phyloP scores from a whole-genome alignment of 805 yeast species.

The Ogataea saltuana region DNA sequence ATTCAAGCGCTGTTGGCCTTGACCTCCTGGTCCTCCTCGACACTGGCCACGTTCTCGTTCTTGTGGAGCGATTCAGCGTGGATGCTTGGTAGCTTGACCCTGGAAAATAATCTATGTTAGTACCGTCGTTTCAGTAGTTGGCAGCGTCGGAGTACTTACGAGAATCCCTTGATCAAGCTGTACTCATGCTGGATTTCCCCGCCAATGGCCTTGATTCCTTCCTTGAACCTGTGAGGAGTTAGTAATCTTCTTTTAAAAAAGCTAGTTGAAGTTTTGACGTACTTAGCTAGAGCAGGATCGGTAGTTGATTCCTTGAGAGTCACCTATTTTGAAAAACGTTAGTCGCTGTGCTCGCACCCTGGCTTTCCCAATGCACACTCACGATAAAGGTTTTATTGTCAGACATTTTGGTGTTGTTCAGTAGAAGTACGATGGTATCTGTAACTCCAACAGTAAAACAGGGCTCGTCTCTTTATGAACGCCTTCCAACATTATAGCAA shows the following conservation, averaged over 20 bases:
- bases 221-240: conserved; percentile 41
- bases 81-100: conserved; percentile 54
- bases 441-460: not conserved
- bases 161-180: conserved; percentile 65
- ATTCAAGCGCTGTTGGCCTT: conserved; percentile 33
- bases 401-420: conserved; percentile 10
- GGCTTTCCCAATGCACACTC: conserved; percentile 16
- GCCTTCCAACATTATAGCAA: conserved; percentile 5
- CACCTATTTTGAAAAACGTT: too few species aligned
- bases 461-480: too few species aligned
- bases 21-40: conserved; percentile 72
- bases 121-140: not conserved
- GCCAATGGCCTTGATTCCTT: conserved; percentile 50
- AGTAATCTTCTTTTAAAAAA: not conserved
- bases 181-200: conserved; percentile 64
- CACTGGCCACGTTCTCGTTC: conserved; percentile 53
- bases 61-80: conserved; percentile 48
- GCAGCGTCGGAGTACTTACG: conserved; percentile 33
- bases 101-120: conserved; percentile 14
- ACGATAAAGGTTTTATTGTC: conserved; percentile 36
- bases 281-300: conserved; percentile 35
- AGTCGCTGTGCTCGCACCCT: too few species aligned
- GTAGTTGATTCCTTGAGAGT: conserved; percentile 41
- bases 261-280: too few species aligned
- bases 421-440: not conserved